A percentile compares a stretch with the other conserved stretches of the same genome.
These are phyloP conservation scores for Lactifluus piperatus DNA, from an alignment of 768 basidiomycete species.

Conservation along the genomic window DNA sequence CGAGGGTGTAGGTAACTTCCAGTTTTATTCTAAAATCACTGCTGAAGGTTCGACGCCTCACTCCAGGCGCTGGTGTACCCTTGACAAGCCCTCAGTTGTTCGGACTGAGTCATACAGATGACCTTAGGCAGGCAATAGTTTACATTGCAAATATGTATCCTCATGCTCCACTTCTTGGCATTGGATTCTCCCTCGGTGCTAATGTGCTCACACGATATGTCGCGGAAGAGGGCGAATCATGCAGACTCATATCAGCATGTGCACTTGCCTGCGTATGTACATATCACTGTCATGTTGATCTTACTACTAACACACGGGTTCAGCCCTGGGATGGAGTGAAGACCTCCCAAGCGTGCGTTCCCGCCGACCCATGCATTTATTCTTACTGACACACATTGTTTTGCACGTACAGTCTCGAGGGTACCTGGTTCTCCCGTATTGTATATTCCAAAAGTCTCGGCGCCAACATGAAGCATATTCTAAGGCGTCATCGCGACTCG, in stretches of 20 bases:
- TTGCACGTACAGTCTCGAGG: constrained; percentile 37
- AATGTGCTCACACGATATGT: too few relatives aligned
- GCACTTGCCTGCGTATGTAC: constrained; percentile 56
- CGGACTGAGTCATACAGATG: constrained; percentile 83
- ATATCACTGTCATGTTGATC: constrained; percentile 11
- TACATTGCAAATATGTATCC: constrained; percentile 81
- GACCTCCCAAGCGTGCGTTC: constrained; percentile 29
- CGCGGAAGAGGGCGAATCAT: too few relatives aligned
- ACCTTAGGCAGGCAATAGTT: constrained; percentile 76
- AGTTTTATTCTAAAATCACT: not conserved
- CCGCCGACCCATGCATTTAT: not conserved
- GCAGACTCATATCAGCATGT: constrained; percentile 59
- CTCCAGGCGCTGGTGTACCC: not conserved
- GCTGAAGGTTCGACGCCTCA: too few relatives aligned
- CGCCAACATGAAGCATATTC: constrained; percentile 53
- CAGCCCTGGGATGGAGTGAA: constrained; percentile 41
- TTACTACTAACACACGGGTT: not conserved
- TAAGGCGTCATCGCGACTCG: constrained; percentile 41
- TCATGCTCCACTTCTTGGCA: constrained; percentile 69
- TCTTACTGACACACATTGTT: not conserved
- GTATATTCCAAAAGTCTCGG: constrained; percentile 79
- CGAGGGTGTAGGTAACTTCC: constrained; percentile 71
- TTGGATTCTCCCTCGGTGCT: constrained; percentile 94
- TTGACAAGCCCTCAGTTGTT: constrained; percentile 47
- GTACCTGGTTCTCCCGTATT: constrained; percentile 45